A percentile compares a stretch with the other conserved stretches of the same genome.
These are phyloP conservation scores for Alternaria atra DNA, from an alignment of 2,329 filamentous ascomycete species.

Conservation along the genomic window DNA sequence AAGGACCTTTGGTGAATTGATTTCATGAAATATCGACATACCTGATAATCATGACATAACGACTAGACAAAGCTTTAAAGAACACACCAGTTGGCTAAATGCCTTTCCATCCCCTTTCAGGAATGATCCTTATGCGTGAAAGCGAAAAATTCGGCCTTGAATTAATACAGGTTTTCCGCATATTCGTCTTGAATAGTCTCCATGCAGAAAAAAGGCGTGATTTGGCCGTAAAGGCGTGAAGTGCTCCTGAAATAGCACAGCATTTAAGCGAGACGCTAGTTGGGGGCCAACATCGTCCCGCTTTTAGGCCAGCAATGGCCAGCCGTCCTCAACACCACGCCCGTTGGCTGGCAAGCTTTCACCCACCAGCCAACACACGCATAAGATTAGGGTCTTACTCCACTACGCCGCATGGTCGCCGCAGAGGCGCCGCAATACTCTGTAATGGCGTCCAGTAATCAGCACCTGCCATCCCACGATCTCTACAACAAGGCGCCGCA, in stretches of 20 bases:
- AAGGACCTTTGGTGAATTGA: too few species aligned
- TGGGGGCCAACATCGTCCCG: slow-evolving; percentile 18
- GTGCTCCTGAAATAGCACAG: slow-evolving; percentile 16
- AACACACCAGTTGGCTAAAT: neutral
- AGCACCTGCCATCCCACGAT: slow-evolving; percentile 5
- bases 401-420: slow-evolving; percentile 4
- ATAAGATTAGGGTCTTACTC: slow-evolving; percentile 12
- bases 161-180: neutral
- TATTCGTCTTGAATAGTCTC: neutral
- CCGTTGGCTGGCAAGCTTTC: slow-evolving; percentile 21
- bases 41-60: too few species aligned
- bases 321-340: slow-evolving; percentile 23
- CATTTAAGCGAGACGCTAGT: slow-evolving; percentile 16
- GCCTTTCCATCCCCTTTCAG: slow-evolving; percentile 1
- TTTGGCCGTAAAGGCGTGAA: slow-evolving; percentile 4
- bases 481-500: slow-evolving; percentile 9
- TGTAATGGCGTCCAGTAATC: slow-evolving; percentile 9
- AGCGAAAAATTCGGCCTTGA: neutral
- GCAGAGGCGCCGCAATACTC: slow-evolving; percentile 8
- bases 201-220: neutral
- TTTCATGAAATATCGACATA: too few species aligned
- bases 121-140: neutral
- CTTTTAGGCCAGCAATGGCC: slow-evolving; percentile 10
- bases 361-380: slow-evolving; percentile 16
- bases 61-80: too few species aligned